Conservation (phyloP, 495 filamentous ascomycete genomes). For the Pseudevernia furfuracea region DNA sequence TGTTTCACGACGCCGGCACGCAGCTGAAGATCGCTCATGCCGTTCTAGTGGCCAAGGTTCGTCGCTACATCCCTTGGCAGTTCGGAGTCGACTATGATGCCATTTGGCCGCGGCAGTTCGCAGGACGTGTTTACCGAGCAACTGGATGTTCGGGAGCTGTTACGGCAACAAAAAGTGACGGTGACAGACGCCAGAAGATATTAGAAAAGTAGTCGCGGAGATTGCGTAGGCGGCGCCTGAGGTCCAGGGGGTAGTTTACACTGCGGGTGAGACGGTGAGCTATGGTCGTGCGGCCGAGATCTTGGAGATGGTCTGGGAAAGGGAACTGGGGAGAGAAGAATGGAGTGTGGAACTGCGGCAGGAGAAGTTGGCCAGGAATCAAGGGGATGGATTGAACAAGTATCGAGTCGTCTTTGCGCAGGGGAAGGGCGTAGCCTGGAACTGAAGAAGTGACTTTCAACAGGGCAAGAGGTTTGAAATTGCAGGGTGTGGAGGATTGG, state of each 20-base stretch:
- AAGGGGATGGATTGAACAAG: too few species aligned
- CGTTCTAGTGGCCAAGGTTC: constrained; percentile 39
- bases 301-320: too few species aligned
- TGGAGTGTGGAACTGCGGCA: too few species aligned
- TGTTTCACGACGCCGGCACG: constrained; percentile 42
- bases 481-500: constrained; percentile 40
- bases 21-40: constrained; percentile 46
- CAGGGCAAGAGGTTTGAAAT: constrained; percentile 34
- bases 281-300: too few species aligned
- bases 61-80: constrained; percentile 55
- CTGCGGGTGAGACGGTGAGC: too few species aligned
- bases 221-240: too few species aligned
- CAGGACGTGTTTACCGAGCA: constrained; percentile 58
- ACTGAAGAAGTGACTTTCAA: constrained; percentile 43
- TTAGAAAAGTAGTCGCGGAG: constrained; percentile 51
- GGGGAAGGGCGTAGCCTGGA: constrained; percentile 54
- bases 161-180: constrained; percentile 47
- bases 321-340: too few species aligned
- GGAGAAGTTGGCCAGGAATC: too few species aligned
- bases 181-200: constrained; percentile 51
- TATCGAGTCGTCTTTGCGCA: too few species aligned
- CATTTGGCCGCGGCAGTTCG: constrained; percentile 46
- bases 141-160: constrained; percentile 44
- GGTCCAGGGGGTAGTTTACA: too few species aligned
- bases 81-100: constrained; percentile 58